A percentile compares a stretch with the other conserved stretches of the same genome.
Conservation (phyloP, 2,329 filamentous ascomycete genomes). For the Fusarium brevicatenulatum region DNA sequence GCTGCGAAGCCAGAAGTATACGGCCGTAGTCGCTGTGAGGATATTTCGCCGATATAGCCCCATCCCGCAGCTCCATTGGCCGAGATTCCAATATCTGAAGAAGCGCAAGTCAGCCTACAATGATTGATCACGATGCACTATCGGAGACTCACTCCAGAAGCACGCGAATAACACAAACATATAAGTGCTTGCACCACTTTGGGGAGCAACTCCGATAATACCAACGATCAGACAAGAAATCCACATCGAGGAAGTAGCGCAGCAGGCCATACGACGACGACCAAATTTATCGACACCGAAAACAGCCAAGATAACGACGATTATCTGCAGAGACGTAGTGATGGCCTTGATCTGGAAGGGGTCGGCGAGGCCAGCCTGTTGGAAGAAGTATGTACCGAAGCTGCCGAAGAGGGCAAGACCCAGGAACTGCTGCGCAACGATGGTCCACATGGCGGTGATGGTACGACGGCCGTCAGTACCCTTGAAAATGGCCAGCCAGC, state of each 20-base stretch:
- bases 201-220: conserved; percentile 20
- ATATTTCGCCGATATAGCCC: conserved; percentile 50
- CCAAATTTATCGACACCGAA: conserved; percentile 26
- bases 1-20: conserved; percentile 48
- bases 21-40: conserved; percentile 48
- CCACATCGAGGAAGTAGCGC: conserved; percentile 20
- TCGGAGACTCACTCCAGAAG: conserved; percentile 15
- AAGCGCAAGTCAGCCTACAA: not conserved
- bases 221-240: conserved; percentile 12
- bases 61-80: conserved; percentile 38
- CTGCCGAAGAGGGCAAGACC: conserved; percentile 42
- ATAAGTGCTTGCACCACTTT: conserved; percentile 12
- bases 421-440: conserved; percentile 35
- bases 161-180: conserved; percentile 21
- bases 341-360: conserved; percentile 35
- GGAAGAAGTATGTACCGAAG: conserved; percentile 62
- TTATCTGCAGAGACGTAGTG: conserved; percentile 21
- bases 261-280: conserved; percentile 20
- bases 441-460: conserved; percentile 45
- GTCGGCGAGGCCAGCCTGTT: conserved; percentile 45
- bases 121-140: accelerated
- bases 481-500: conserved; percentile 47
- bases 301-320: conserved; percentile 33
- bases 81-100: conserved; percentile 9
- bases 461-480: conserved; percentile 46